Base-by-base conservation (phyloP, 1,284 basidiomycete species). In the Coniferiporia sulphurascens region DNA sequence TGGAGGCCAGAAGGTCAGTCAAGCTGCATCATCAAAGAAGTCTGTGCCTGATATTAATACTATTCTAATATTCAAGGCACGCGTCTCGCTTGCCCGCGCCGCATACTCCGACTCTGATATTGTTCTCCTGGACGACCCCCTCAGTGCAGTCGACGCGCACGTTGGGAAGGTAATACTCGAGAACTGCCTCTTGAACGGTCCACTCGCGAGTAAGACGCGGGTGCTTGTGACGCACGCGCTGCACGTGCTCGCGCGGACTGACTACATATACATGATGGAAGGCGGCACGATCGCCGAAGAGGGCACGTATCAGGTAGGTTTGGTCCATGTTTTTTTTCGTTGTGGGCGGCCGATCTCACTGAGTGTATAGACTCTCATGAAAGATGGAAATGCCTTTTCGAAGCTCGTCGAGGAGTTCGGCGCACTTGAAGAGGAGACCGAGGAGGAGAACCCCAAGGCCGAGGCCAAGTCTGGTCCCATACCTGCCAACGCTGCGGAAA, bases 61-160 rank as follows among this genome's bases (percentile, higher is more conserved):
- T 91, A 54, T 35, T 32, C 15, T n/a, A 15, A 35, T 72, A 1
- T 76, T 75, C 59, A 70, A 91, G 78, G 91, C 91, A 36, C 84
- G 93, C 17, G 83, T 95, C 12, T 90, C 86, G 4, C 75, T 95
- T 8, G 92, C 91, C 1, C 78, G 92, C 2, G 90, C 89, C 0
- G 84, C 89, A 1, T 95, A 93, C 68, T 90, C 89, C 0, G 74
- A 81, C 0, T 82, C 89, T 0, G 84, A 87, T 60, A 83, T 93
- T 41, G 79, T 93, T 34, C 73, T 89, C n/a, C 74, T 90, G 43
- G 86, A 89, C 65, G 86, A 89, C 66, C 82, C 85, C 3, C 75
- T 90, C 22, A 85, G 84, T 46, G 88, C 88, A 5, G 85, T 93
- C 1, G 89, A 93, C 67, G 83, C 86, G 0, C 80, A 84, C 63